Percentiles rank a stretch among this genome's conserved stretches.
These are phyloP conservation scores for Eimeria sp. DNA, from an alignment of 169 alveolate genomes.

Conservation along the genomic window DNA sequence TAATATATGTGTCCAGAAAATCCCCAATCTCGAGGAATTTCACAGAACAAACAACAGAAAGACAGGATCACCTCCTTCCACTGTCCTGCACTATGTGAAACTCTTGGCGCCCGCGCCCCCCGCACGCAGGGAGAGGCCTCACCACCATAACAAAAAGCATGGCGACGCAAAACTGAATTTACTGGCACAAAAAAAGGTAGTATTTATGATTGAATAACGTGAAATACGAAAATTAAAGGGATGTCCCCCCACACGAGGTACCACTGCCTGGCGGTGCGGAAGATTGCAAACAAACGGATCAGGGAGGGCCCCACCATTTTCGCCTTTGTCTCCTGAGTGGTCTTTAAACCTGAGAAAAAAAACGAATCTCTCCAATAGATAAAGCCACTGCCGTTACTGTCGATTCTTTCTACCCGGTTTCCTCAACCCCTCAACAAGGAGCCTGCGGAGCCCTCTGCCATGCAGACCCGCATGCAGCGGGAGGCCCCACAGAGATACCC, in stretches of 20 bases:
- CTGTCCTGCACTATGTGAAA: not conserved
- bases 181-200: not conserved
- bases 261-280: not conserved
- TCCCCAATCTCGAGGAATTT: no score
- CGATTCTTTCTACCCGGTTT: not conserved
- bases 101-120: not conserved
- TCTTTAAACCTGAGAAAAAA: not conserved
- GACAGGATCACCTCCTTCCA: not conserved
- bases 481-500: not conserved
- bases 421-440: not conserved
- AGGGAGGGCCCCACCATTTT: slow-evolving; percentile 19
- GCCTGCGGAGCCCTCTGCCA: not conserved
- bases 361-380: not conserved
- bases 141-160: not conserved
- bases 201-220: not conserved
- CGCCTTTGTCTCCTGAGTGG: slow-evolving; percentile 40
- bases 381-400: slow-evolving; percentile 21
- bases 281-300: not conserved
- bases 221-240: not conserved
- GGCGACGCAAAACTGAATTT: not conserved
- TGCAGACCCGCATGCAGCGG: not conserved
- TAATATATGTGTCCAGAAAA: no score
- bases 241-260: not conserved
- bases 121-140: not conserved
- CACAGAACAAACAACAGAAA: not conserved